Evolutionary conservation across 805 yeast genomes (phyloP), one percentile per base, ranked within the genome.

Genomic region (Cyberlindnera galapagoensis): DNA sequence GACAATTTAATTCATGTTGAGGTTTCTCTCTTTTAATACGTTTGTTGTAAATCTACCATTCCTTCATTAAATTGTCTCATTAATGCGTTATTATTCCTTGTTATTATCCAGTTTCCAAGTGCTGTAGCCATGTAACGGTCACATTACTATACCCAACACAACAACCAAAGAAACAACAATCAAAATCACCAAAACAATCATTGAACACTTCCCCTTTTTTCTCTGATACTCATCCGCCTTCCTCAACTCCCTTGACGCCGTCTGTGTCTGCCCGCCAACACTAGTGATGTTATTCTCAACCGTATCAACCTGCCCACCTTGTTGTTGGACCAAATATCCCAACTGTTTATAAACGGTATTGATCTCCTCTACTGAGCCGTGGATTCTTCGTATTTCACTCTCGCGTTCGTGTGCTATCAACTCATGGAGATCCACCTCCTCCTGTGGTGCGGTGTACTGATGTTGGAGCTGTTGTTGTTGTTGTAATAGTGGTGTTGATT

Each of bases 311-410:
- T 83, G 87, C 19, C 72, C 77, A 6, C 95, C 95, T 53, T 88
- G 97, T 54, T 85, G 88, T 32, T 69, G 65, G 3, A 88, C 92
- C 46, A 88, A 60, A 23, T 74, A 69, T 11, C 87, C 86, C 35
- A 88, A 57, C 47, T 87, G 95, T 43, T 76, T 76, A 54, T 86
- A 87, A 4, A 88, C 87, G 8, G 86, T 69, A 54, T 88, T 87
- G 25, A 88, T 84, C 43, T 88, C 96, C 33, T 68, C 71, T 9
- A 87, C 85, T 0, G 95, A 94, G 25, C 74, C 74, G 26, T 80
- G 77, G 7, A 87, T 79, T 39, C 74, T 76, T 19, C 67, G 63
- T 20, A 88, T 81, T 40, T 85, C 92, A 16, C 72, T 60, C 33
- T 81, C 78, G 34, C 96, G 62, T 48, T 85, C 90, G 35, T 76